Conservation (phyloP, 495 filamentous ascomycete genomes). For the Neurospora discreta region DNA sequence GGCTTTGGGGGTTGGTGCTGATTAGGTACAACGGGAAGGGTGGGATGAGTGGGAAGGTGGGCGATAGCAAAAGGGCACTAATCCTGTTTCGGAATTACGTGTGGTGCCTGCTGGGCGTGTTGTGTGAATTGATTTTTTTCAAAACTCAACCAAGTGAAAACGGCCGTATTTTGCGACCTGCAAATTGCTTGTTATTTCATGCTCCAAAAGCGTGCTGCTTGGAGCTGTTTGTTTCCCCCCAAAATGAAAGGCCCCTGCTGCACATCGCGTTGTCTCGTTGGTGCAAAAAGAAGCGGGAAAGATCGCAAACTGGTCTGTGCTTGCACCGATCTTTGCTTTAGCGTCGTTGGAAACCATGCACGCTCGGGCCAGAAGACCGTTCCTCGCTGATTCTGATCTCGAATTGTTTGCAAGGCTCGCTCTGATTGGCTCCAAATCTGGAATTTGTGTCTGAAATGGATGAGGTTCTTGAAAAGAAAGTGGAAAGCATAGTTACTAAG, state of each 20-base stretch:
- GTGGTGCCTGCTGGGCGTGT: not conserved
- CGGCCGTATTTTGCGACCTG: constrained; percentile 8
- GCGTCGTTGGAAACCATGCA: not conserved
- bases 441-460: not conserved
- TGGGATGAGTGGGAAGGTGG: not conserved
- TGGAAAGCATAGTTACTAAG: not conserved
- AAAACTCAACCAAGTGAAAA: not conserved
- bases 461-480: not conserved
- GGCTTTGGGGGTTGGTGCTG: not conserved
- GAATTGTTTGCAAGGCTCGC: not conserved
- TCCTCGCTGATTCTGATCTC: not conserved
- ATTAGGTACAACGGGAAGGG: not conserved
- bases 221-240: constrained; percentile 4
- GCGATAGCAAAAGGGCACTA: constrained; percentile 10
- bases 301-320: not conserved
- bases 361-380: not conserved
- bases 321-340: not conserved
- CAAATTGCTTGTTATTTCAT: constrained; percentile 2
- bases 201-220: constrained; percentile 3
- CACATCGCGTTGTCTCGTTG: not conserved
- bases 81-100: constrained; percentile 12
- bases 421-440: not conserved
- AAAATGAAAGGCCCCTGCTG: not conserved
- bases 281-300: not conserved
- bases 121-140: constrained; percentile 4